Evolutionary conservation across 2,329 filamentous ascomycete species (phyloP).

Genomic region (Cyphellophora attinorum): DNA sequence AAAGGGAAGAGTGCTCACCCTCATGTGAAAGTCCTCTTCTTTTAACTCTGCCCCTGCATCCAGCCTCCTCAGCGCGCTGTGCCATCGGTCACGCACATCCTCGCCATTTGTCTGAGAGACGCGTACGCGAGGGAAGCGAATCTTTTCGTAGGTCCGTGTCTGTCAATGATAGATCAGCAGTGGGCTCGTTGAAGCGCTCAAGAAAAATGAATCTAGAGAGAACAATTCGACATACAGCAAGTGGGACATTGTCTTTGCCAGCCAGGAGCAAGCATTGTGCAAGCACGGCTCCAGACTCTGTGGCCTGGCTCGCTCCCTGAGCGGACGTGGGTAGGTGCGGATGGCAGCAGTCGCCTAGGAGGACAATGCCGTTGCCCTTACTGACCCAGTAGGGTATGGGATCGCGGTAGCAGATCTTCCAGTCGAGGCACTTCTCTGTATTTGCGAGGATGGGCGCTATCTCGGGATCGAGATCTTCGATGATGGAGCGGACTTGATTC

Average conservation of each 20-base stretch:
- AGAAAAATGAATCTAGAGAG: background rate
- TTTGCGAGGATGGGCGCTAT: constrained; percentile 36
- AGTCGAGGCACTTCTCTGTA: constrained; percentile 24
- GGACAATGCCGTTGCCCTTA: constrained; percentile 18
- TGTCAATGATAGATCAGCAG: constrained; percentile 3
- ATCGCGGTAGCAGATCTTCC: constrained; percentile 23
- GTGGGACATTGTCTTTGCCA: constrained; percentile 9
- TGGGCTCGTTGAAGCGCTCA: constrained; percentile 1
- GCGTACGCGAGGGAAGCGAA: constrained; percentile 29
- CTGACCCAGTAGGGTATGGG: constrained; percentile 19
- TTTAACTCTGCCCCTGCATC: constrained; percentile 37
- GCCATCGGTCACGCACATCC: constrained; percentile 41
- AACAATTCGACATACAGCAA: constrained; percentile 8
- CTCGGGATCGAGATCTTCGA: constrained; percentile 43
- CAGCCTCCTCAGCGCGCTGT: constrained; percentile 38
- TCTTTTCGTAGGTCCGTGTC: constrained; percentile 29
- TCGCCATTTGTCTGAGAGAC: constrained; percentile 40
- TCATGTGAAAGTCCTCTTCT: constrained; percentile 37
- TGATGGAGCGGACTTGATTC: constrained; percentile 40
- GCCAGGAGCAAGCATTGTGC: constrained; percentile 15
- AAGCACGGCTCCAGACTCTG: constrained; percentile 34
- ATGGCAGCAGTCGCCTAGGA: constrained; percentile 30
- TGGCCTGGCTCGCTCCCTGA: constrained; percentile 32
- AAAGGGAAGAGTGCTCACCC: constrained; percentile 11
- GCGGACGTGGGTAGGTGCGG: constrained; percentile 33